Percentiles rank a stretch among this genome's conserved stretches.
phyloP scores from a whole-genome alignment of 768 basidiomycete species.

The Mycena rebaudengoi region DNA sequence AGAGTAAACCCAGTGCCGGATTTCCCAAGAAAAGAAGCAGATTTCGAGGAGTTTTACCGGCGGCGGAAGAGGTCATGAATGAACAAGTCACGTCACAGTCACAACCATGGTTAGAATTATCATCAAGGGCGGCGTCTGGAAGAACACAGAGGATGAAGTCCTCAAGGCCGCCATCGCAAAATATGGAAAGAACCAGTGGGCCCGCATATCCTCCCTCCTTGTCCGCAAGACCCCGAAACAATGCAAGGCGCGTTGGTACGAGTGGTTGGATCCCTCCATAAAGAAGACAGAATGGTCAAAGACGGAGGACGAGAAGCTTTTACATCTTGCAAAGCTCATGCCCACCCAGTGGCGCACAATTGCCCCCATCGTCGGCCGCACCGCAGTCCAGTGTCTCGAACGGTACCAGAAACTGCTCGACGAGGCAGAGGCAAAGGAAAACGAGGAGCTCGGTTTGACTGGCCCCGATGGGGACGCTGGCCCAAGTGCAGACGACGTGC shows the following conservation, averaged over 20 bases:
- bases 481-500: slow-evolving; percentile 92
- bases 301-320: slow-evolving; percentile 98
- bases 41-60: too few relatives aligned
- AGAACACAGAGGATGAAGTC: slow-evolving; percentile 98
- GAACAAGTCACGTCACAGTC: neutral
- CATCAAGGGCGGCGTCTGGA: slow-evolving; percentile 94
- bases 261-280: slow-evolving; percentile 99
- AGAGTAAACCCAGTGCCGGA: too few relatives aligned
- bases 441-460: slow-evolving; percentile 90
- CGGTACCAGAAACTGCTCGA: slow-evolving; percentile 98
- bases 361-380: slow-evolving; percentile 97
- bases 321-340: slow-evolving; percentile 98
- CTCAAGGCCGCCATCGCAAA: slow-evolving; percentile 98
- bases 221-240: slow-evolving; percentile 99
- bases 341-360: slow-evolving; percentile 99
- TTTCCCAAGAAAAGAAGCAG: too few relatives aligned
- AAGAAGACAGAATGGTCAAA: slow-evolving; percentile 99
- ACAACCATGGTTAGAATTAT: slow-evolving; percentile 85
- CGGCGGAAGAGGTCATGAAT: too few relatives aligned
- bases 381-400: slow-evolving; percentile 97
- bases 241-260: slow-evolving; percentile 99
- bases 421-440: slow-evolving; percentile 96
- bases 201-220: slow-evolving; percentile 95
- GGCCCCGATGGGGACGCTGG: slow-evolving; percentile 84
- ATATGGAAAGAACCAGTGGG: slow-evolving; percentile 99